Base-by-base conservation (phyloP, 2,329 filamentous ascomycete genomes). In the Calonectria pauciramosa region DNA sequence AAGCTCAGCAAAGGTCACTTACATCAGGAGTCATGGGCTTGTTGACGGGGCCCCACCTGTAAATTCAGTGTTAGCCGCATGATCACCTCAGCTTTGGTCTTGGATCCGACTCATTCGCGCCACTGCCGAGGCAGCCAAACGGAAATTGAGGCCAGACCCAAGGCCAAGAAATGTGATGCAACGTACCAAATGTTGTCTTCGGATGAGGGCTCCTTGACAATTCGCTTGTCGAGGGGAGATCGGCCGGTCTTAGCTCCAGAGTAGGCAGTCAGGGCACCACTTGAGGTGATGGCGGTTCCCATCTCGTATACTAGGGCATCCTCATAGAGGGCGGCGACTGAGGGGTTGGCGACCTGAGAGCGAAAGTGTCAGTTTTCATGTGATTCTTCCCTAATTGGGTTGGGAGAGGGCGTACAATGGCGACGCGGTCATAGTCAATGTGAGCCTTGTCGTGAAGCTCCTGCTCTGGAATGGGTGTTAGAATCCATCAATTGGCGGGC, bases 401-500 rank as follows among this genome's bases (percentile, higher is more conserved):
- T 36, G 30, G 32, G 26, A 38, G 38, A 63, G 20, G 16, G n/a
- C 95, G 86, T 91, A 98, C 96, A 90, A 99, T 99, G 78, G 97
- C 95, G 83, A 99, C 97, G 84, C 96, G 94, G 88, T 99, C 95
- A 86, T 99, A 99, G 91, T 99, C 97, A 84, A 99, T 99, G 91
- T 99, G 96, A 80, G 97, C 97, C 84, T 94, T 96, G 88, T 98
- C 95, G 87, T 99, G 96, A 76, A 99, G 94, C 86, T 98, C 95
- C 89, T 99, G 96, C 89, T 99, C 90, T 88, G 79, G 68, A 60
- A 54, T 49, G 13, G 71, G 49, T 65, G 72, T 78, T 75, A 77
- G 79, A 77, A 70, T 63, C 54, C 56, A 52, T 64, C 38, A 69
- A 75, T 32, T 38, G 63, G 30, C 18, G 11, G 44, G 34, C 47